Evolutionary conservation across 441 rosid genomes (phyloP).

Genomic region (Adansonia rubrostipa): DNA sequence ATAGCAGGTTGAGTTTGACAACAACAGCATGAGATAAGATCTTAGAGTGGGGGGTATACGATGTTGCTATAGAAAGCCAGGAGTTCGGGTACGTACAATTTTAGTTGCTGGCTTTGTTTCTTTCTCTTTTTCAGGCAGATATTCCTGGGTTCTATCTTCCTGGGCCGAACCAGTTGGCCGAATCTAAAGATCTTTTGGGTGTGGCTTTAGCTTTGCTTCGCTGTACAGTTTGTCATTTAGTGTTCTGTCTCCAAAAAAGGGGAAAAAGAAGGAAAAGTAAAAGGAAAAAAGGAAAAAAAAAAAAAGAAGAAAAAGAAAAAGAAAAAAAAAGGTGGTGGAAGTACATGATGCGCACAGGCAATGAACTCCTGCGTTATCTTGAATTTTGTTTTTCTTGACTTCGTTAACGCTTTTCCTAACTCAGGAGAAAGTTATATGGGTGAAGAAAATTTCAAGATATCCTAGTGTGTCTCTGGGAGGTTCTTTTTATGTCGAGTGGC

Average conservation of each 20-base stretch:
- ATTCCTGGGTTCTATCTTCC: constrained; percentile 28
- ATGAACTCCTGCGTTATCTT: neutral
- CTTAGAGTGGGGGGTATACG: neutral
- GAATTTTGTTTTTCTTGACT: neutral
- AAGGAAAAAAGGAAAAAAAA: neutral
- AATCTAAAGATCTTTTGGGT: neutral
- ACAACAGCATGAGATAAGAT: constrained; percentile 31
- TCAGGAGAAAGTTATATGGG: neutral
- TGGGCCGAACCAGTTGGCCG: constrained; percentile 34
- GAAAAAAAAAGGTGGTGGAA: too few relatives aligned
- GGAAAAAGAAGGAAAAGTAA: neutral
- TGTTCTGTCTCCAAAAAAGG: neutral
- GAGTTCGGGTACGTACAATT: constrained; percentile 51
- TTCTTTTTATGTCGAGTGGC: neutral
- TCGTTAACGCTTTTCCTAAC: neutral
- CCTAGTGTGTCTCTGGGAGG: neutral
- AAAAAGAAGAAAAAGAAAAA: too few relatives aligned
- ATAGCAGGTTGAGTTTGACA: constrained; percentile 46
- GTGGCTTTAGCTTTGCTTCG: neutral
- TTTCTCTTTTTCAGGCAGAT: constrained; percentile 39
- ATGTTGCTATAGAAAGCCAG: constrained; percentile 55
- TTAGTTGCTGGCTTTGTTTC: constrained; percentile 48
- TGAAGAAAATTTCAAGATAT: neutral
- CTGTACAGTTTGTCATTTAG: too few relatives aligned
- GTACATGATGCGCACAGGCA: neutral